Evolutionary conservation across 805 yeast genomes (phyloP), one percentile per base, ranked within the genome.

Genomic region (Jamesozyma hellenica): DNA sequence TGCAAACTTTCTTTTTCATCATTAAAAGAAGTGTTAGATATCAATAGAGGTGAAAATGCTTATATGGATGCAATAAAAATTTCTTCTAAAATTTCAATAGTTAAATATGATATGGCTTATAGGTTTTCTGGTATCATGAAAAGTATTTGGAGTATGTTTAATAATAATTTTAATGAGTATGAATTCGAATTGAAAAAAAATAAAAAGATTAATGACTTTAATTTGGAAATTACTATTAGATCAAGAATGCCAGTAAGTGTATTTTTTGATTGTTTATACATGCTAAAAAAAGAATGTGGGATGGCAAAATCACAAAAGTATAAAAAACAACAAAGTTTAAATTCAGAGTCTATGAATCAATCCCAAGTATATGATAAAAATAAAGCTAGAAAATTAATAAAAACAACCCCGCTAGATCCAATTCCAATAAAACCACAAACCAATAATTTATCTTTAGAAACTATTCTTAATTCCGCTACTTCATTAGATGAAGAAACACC

Each of bases 41-140:
- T 75, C 25, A 76, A 73, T 2, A 69, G 77, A 1, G 96, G 95
- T 7, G 78, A 75, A 53, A 72, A 71, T 41, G 69, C 81, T 27
- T 84, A 79, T 50, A 72, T 72, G 44, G 64, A 66, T 16, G 92
- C 90, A 1, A 75, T 84, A 17, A 67, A 72, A 16, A 58, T 82
- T 34, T 76, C 90, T 2, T 72, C 77, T 41, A 75, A 75, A 44
- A 92, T 95, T 1, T 84, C 95, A 0, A 79, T 90, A 26, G 66
- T 85, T 51, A 85, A 85, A 50, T 92, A 87, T 61, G 98, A 90
- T 54, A 78, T 90, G 69, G 85, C 96, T 0, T 84, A 83, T 57
- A 71, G 97, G 45, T 82, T 94, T 0, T 77, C 94, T 33, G 95
- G 95, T 8, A 84, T 90, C 42, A 84, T 90, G 90, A 74, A 81